Base-by-base conservation (phyloP, 2,329 filamentous ascomycete species). In the Colletotrichum sp. region DNA sequence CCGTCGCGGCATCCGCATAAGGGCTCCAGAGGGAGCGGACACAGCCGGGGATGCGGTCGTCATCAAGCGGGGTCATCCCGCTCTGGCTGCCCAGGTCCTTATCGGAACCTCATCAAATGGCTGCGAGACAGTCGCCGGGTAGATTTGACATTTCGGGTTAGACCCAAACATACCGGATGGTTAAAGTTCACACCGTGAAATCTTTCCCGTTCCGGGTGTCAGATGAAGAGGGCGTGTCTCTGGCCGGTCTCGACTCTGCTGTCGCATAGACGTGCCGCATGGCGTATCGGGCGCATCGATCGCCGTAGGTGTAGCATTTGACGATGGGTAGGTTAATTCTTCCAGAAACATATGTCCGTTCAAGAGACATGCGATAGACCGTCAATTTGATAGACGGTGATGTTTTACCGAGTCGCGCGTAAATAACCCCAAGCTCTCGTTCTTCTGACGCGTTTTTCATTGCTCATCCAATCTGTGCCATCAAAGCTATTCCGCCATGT, bases 11-110 rank as follows among this genome's bases (percentile, higher is more conserved):
- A 48, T 71, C 52, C 60, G 60, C 68, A 61, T 26, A 58, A 5
- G 16, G 24, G 32, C 58, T 28, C 30, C 61, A 38, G 26, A 60
- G 24, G 36, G 34, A 61, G 55, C 55, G 61, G 48, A 30, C 68
- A 66, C 24, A 71, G 61, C 72, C 68, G 61, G 68, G 38, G n/a
- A 48, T 48, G 48, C 30, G 68, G 72, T 75, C 55, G 73, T 73
- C 73, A 75, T 68, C 73, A 38, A 73, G 73, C 70, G 73, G 73
- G 73, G 73, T 73, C 64, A 69, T 73, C 70, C 69, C 69, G 62
- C 72, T 58, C 26, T 58, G 21, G 5, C 28, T 24, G 32, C 60
- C 21, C 32, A 72, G 58, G 58, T 60, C 12, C 73, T 75, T 75
- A 73, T 75, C 73, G 38, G 61, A 38, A 52, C 43, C 21, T 58